Evolutionary conservation across 495 filamentous ascomycete species (phyloP).

Genomic region (Emericellopsis terricola): DNA sequence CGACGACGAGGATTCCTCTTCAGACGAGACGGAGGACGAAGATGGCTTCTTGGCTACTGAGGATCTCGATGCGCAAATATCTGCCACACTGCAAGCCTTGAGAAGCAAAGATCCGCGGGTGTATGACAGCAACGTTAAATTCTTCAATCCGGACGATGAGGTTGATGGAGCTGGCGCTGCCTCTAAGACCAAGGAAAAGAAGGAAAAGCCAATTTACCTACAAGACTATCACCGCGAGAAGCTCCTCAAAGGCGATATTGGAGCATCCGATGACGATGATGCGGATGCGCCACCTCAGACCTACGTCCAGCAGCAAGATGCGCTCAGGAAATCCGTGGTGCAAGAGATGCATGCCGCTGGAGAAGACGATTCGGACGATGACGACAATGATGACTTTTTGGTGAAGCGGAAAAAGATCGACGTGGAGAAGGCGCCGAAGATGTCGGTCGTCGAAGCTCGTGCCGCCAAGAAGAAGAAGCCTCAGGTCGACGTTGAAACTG

Average conservation of each 20-base stretch:
- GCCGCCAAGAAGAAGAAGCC: conserved; percentile 26
- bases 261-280: conserved; percentile 34
- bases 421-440: conserved; percentile 4
- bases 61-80: conserved; percentile 70
- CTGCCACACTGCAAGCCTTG: conserved; percentile 69
- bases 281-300: conserved; percentile 39
- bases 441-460: conserved; percentile 27
- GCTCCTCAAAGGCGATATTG: conserved; percentile 42
- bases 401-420: conserved; percentile 30
- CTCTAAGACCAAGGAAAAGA: conserved; percentile 24
- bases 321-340: conserved; percentile 56
- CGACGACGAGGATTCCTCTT: conserved; percentile 41
- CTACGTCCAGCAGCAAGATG: conserved; percentile 72
- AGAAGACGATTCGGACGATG: conserved; percentile 23
- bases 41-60: conserved; percentile 66
- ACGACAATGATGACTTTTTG: conserved; percentile 55
- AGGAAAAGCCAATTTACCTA: conserved; percentile 72
- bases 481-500: conserved; percentile 49
- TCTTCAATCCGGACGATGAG: conserved; percentile 50
- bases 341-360: conserved; percentile 58
- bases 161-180: conserved; percentile 15
- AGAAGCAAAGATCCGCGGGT: conserved; percentile 75
- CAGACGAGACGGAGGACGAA: conserved; percentile 76
- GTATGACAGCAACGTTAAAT: conserved; percentile 61
- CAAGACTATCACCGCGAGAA: conserved; percentile 83